Evolutionary conservation across 441 rosid species (phyloP), one percentile per base, ranked within the genome.

Genomic region (Pelargonium citronellum): DNA sequence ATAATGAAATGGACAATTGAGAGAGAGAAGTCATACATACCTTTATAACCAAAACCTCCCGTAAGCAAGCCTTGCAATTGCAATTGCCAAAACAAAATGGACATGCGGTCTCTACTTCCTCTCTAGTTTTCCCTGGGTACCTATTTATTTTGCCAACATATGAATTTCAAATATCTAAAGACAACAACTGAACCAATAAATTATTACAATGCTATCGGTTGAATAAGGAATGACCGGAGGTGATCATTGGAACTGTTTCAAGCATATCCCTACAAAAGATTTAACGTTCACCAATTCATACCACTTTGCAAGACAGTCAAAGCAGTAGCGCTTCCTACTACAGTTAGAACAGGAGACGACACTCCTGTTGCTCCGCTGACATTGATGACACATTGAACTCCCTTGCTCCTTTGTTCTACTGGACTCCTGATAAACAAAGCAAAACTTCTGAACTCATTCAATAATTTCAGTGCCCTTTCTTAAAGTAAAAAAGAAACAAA

Each of bases 1-100:
- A 20, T 22, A 19, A 19, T 60, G 34, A 2, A 60, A 37, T 60
- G 64, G 64, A 60, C 7, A 57, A 20, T 17, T 37, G 41, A 37
- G 64, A 60, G 64, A 60, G 16, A 61, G 43, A 16, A 58, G 49
- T 58, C 49, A 12, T 5, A 64, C 77, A 15, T 51, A 84, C 90
- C 79, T 53, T 67, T 47, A 73, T 16, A 67, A 69, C 64, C 72
- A 69, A 67, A 46, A 79, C 78, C 79, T 81, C 76, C 75, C 74
- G 81, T 62, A 82, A 80, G 80, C 85, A 82, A 17, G 73, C 69
- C 74, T 82, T 78, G 75, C 85, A 82, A 75, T 82, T 82, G 74
- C 85, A 82, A 72, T 73, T 75, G 70, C 81, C 78, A 55, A 67
- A 63, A 73, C 85, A 82, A 76, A 82, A 82, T 34, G 85, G 83